These are phyloP conservation scores for Inonotus obliquus DNA, from an alignment of 1,284 basidiomycete species.

Conservation along the genomic window DNA sequence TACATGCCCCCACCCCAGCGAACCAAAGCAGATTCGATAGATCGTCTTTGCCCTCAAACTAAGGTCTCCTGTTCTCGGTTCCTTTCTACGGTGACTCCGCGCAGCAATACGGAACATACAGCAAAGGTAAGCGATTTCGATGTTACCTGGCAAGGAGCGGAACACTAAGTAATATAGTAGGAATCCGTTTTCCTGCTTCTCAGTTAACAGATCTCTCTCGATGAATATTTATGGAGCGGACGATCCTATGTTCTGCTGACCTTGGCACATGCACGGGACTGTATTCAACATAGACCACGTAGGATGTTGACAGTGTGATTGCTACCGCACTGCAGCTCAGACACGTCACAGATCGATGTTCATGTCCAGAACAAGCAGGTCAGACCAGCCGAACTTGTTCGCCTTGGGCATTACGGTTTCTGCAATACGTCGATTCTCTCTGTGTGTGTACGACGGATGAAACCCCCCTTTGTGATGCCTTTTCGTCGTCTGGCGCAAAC, in stretches of 20 bases:
- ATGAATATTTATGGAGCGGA: neutral
- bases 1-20: too few species aligned
- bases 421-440: neutral
- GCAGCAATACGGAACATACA: neutral
- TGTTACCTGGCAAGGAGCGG: neutral
- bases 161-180: neutral
- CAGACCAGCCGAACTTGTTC: neutral
- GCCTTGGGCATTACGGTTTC: neutral
- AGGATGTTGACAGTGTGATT: too few species aligned
- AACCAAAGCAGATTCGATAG: too few species aligned
- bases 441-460: neutral
- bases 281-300: too few species aligned
- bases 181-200: neutral
- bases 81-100: too few species aligned
- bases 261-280: too few species aligned
- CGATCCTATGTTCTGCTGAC: too few species aligned
- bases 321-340: neutral
- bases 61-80: too few species aligned
- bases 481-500: neutral
- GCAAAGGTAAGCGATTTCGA: too few species aligned
- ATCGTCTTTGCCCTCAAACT: too few species aligned
- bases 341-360: neutral
- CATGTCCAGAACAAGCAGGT: neutral
- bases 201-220: neutral
- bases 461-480: neutral